phyloP scores from a whole-genome alignment of 768 basidiomycete species.

The Podaxis rugospora region DNA sequence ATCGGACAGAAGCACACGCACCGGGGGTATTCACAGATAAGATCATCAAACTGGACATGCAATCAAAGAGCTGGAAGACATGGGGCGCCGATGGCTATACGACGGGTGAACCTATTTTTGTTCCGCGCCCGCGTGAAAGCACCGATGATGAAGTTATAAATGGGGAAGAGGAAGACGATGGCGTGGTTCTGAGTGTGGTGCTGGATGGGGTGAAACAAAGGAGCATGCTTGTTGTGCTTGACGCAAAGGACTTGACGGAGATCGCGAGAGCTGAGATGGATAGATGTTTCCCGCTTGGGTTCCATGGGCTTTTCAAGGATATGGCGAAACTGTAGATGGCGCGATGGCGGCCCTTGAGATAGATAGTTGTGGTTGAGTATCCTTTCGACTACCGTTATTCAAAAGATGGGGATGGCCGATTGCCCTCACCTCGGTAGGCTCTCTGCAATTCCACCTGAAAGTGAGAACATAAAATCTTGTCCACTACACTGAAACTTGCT shows the following conservation, averaged over 20 bases:
- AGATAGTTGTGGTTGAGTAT: too few species aligned
- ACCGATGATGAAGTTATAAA: not conserved
- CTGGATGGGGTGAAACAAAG: conserved; percentile 1
- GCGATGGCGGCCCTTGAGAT: too few species aligned
- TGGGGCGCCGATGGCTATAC: conserved; percentile 8
- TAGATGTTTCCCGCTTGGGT: not conserved
- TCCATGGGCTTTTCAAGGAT: not conserved
- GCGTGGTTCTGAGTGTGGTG: not conserved
- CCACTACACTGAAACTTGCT: too few species aligned
- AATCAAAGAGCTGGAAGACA: not conserved
- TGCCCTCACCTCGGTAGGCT: too few species aligned
- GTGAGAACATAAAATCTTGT: too few species aligned
- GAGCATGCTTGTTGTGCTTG: conserved; percentile 5
- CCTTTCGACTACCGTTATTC: too few species aligned
- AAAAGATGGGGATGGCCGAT: too few species aligned
- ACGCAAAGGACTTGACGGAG: conserved; percentile 1
- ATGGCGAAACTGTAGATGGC: not conserved
- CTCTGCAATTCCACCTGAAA: too few species aligned
- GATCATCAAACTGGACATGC: conserved; percentile 5
- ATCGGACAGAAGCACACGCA: not conserved
- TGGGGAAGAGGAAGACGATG: not conserved
- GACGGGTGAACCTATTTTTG: not conserved
- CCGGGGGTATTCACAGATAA: conserved; percentile 4
- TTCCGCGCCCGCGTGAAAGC: not conserved
- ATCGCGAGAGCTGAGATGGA: conserved; percentile 10